These are phyloP conservation scores for Candida easanensis DNA, from an alignment of 805 yeast genomes.

Conservation along the genomic window DNA sequence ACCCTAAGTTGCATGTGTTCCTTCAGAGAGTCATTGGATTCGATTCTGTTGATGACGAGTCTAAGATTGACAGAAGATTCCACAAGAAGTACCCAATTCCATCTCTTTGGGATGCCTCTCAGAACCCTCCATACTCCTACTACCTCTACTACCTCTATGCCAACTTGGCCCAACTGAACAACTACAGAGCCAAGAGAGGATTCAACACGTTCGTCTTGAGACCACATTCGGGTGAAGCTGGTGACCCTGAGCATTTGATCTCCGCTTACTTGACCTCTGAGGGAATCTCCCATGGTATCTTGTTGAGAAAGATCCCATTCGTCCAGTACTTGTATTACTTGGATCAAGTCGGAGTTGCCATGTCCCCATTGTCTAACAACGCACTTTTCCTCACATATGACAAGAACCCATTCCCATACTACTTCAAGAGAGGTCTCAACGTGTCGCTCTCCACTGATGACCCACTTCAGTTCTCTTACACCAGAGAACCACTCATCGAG, in stretches of 20 bases:
- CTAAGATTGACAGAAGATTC: conserved; percentile 81
- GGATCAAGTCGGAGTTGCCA: conserved; percentile 95
- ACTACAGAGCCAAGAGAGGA: conserved; percentile 72
- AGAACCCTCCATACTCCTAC: conserved; percentile 97
- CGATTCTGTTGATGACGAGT: conserved; percentile 98
- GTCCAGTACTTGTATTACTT: conserved; percentile 90
- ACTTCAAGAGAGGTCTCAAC: conserved; percentile 90
- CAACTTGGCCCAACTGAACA: conserved; percentile 81
- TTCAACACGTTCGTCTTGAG: conserved; percentile 90
- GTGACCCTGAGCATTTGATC: conserved; percentile 96
- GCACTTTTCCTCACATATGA: conserved; percentile 95
- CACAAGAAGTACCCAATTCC: conserved; percentile 87
- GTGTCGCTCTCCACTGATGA: conserved; percentile 96
- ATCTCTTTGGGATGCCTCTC: conserved; percentile 67
- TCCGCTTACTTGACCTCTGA: conserved; percentile 87
- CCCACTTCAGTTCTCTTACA: conserved; percentile 95
- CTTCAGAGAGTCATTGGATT: conserved; percentile 94
- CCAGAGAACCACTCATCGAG: conserved; percentile 95
- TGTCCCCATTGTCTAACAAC: conserved; percentile 97
- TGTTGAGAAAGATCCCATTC: conserved; percentile 90
- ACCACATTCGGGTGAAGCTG: conserved; percentile 99
- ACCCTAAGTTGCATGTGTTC: conserved; percentile 89
- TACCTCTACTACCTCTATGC: conserved; percentile 83
- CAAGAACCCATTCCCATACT: conserved; percentile 90
- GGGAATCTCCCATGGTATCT: conserved; percentile 92